Evolutionary conservation across 2,329 filamentous ascomycete species (phyloP).

Genomic region (Neofusicoccum parvum): DNA sequence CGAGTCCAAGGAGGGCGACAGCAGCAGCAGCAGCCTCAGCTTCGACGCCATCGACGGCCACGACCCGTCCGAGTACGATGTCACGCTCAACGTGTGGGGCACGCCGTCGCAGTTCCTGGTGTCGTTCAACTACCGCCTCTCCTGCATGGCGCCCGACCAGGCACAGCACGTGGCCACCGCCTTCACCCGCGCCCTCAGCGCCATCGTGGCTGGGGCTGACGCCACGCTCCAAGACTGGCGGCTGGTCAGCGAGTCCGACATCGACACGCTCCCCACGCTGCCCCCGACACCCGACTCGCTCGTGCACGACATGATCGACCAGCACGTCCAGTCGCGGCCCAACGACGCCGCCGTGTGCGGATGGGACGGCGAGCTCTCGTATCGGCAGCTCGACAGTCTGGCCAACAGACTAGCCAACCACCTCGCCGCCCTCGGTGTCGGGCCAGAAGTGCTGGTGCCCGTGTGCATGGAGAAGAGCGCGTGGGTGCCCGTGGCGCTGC

Average conservation of each 20-base stretch:
- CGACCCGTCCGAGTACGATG: constrained; percentile 13
- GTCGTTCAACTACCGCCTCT: constrained; percentile 18
- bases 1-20: constrained; percentile 53
- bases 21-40: constrained; percentile 39
- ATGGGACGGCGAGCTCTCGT: constrained; percentile 37
- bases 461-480: constrained; percentile 43
- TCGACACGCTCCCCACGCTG: background rate
- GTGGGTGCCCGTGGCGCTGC: constrained; percentile 39
- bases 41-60: constrained; percentile 9
- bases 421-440: constrained; percentile 35
- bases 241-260: constrained; percentile 30
- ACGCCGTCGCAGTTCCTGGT: constrained; percentile 14
- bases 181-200: background rate
- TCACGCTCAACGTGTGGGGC: constrained; percentile 32
- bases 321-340: constrained; percentile 23
- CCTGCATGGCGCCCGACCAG: constrained; percentile 9
- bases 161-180: constrained; percentile 20
- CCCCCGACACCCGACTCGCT: constrained; percentile 23
- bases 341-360: constrained; percentile 34
- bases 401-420: constrained; percentile 33
- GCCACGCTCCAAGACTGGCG: constrained; percentile 49
- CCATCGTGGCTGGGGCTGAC: constrained; percentile 22
- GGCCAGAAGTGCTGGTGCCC: constrained; percentile 37
- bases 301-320: background rate
- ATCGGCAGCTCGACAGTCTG: constrained; percentile 32